phyloP scores from a whole-genome alignment of 345 rosid genomes.

The Hibiscus trionum region DNA sequence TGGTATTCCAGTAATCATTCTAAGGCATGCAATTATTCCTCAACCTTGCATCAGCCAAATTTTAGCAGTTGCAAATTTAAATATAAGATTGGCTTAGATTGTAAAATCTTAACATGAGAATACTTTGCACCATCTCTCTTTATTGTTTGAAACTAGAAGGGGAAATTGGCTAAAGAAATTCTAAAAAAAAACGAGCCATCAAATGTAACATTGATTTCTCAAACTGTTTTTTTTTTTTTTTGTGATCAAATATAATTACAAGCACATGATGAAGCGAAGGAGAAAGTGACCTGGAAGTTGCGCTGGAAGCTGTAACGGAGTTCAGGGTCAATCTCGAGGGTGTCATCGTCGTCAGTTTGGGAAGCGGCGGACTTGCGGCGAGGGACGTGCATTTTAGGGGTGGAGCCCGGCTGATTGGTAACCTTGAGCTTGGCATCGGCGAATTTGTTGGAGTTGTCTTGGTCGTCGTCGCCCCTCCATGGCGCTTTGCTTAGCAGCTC shows the following conservation, averaged over 20 bases:
- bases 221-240: not conserved
- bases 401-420: constrained; percentile 61
- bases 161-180: not conserved
- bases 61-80: no score
- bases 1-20: no score
- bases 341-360: constrained; percentile 27
- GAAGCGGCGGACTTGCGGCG: constrained; percentile 28
- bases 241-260: not conserved
- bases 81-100: no score
- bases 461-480: constrained; percentile 68
- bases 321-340: constrained; percentile 77
- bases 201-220: not conserved
- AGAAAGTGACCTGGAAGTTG: constrained; percentile 55
- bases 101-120: not conserved
- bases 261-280: not conserved
- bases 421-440: constrained; percentile 72
- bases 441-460: constrained; percentile 37
- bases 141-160: not conserved
- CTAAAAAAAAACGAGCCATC: not conserved
- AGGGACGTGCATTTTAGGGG: constrained; percentile 78
- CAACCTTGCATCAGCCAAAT: no score
- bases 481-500: constrained; percentile 79
- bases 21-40: no score
- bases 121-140: not conserved
- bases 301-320: constrained; percentile 98